Evolutionary conservation across 495 filamentous ascomycete genomes (phyloP).

Genomic region (Neurospora sp.): DNA sequence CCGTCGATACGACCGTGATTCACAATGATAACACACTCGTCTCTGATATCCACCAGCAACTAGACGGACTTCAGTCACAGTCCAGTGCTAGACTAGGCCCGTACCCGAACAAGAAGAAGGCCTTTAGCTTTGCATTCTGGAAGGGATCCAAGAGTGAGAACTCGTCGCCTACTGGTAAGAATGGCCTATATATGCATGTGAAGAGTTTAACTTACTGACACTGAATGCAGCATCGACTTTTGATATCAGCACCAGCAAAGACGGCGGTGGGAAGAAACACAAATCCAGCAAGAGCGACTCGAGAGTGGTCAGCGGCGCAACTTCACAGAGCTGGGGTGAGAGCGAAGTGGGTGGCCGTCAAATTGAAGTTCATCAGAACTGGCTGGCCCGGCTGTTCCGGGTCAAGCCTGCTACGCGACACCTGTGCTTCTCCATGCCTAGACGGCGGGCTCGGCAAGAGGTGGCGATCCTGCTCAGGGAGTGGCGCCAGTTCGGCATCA

Average conservation of each 20-base stretch:
- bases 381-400: slow-evolving; percentile 78
- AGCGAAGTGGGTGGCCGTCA: slow-evolving; percentile 24
- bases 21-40: neutral
- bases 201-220: neutral
- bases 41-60: neutral
- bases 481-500: slow-evolving; percentile 73
- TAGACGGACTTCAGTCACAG: neutral
- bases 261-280: slow-evolving; percentile 5
- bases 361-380: slow-evolving; percentile 59
- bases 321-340: slow-evolving; percentile 11
- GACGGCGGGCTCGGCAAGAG: slow-evolving; percentile 61
- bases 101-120: slow-evolving; percentile 32
- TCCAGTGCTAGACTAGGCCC: neutral
- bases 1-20: slow-evolving; percentile 1
- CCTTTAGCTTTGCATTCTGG: slow-evolving; percentile 36
- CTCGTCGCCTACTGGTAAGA: slow-evolving; percentile 29
- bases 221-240: slow-evolving; percentile 2
- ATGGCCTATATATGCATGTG: neutral
- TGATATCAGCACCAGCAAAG: slow-evolving; percentile 1
- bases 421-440: slow-evolving; percentile 62
- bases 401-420: slow-evolving; percentile 71
- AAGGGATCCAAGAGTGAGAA: slow-evolving; percentile 31
- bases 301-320: neutral
- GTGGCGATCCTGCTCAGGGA: slow-evolving; percentile 59
- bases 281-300: slow-evolving; percentile 1